phyloP scores from a whole-genome alignment of 352 stramenopile genomes.

The Globisporangium viniferum region DNA sequence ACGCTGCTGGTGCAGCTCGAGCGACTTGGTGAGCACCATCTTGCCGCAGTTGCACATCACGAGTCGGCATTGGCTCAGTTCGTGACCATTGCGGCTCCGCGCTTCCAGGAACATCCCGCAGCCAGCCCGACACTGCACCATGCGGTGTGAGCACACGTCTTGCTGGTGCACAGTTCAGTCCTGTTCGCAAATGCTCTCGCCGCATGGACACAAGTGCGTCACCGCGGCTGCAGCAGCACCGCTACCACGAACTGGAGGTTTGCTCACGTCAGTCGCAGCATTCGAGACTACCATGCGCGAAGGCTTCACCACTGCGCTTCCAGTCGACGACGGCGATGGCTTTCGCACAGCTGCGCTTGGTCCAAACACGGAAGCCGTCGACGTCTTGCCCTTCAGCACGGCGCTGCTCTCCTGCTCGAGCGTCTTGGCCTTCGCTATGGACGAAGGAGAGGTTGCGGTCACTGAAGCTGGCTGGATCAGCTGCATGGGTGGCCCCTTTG shows the following conservation, averaged over 20 bases:
- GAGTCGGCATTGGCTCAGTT: conserved; percentile 66
- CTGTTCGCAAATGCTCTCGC: conserved; percentile 26
- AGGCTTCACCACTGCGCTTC: neutral
- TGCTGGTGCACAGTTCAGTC: conserved; percentile 32
- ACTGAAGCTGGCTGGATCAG: conserved; percentile 18
- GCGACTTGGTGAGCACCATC: conserved; percentile 57
- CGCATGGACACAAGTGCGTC: conserved; percentile 39
- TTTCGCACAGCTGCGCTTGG: conserved; percentile 11
- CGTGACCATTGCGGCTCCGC: conserved; percentile 51
- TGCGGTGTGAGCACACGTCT: conserved; percentile 33
- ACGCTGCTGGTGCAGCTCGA: conserved; percentile 50
- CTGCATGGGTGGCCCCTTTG: conserved; percentile 37
- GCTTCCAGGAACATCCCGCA: conserved; percentile 50
- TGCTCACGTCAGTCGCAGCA: neutral
- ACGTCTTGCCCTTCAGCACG: conserved; percentile 24
- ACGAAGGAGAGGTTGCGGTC: neutral
- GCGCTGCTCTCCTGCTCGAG: conserved; percentile 24
- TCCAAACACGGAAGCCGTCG: conserved; percentile 21
- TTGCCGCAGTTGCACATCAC: conserved; percentile 62
- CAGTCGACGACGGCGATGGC: neutral
- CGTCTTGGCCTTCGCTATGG: conserved; percentile 2
- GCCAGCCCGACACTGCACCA: conserved; percentile 46
- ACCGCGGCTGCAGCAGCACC: neutral
- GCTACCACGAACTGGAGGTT: neutral
- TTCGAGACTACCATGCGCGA: neutral